These are phyloP conservation scores for Phaeolepiota aurea DNA, from an alignment of 768 basidiomycete genomes.

Conservation along the genomic window DNA sequence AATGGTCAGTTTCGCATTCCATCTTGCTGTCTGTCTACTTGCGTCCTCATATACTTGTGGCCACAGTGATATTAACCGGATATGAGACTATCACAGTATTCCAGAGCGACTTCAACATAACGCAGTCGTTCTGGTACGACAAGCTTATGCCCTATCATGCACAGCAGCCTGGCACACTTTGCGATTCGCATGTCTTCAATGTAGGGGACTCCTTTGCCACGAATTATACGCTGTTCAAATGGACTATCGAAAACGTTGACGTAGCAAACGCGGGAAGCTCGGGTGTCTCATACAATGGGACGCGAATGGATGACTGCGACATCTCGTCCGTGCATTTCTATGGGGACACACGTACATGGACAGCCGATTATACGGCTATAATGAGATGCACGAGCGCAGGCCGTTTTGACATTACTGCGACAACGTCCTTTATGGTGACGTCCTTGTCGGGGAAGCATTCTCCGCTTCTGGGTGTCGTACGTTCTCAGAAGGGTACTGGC, in stretches of 20 bases:
- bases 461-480: slow-evolving; percentile 8
- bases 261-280: slow-evolving; percentile 15
- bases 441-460: slow-evolving; percentile 11
- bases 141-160: slow-evolving; percentile 11
- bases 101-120: slow-evolving; percentile 15
- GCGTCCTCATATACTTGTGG: background rate
- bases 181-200: slow-evolving; percentile 15
- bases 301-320: slow-evolving; percentile 16
- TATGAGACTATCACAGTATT: slow-evolving; percentile 17
- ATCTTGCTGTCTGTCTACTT: too few relatives aligned
- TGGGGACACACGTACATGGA: slow-evolving; percentile 11
- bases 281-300: slow-evolving; percentile 14
- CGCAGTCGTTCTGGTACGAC: slow-evolving; percentile 15
- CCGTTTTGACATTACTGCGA: slow-evolving; percentile 9
- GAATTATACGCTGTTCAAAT: slow-evolving; percentile 17
- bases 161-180: slow-evolving; percentile 15
- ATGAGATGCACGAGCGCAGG: slow-evolving; percentile 10
- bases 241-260: slow-evolving; percentile 12
- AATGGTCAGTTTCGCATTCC: slow-evolving; percentile 9
- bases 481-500: slow-evolving; percentile 1
- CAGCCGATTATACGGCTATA: slow-evolving; percentile 12
- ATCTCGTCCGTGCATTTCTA: slow-evolving; percentile 12
- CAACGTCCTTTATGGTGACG: slow-evolving; percentile 10
- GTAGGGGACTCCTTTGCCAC: slow-evolving; percentile 17
- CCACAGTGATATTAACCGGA: slow-evolving; percentile 14